Evolutionary conservation across 768 basidiomycete species (phyloP).

Genomic region (Favolaschia claudopus): DNA sequence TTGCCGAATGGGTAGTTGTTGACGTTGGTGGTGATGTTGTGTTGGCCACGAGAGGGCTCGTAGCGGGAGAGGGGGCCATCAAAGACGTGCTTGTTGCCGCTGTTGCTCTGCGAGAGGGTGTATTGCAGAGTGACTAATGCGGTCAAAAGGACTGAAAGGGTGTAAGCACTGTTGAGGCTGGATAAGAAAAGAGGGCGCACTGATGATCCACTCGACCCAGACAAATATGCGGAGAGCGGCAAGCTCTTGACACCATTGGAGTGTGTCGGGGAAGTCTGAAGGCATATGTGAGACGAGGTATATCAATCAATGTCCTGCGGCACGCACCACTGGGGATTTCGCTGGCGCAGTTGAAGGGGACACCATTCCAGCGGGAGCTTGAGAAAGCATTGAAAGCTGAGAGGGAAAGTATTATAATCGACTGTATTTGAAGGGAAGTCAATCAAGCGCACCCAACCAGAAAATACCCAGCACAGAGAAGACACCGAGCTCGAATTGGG

Average conservation of each 20-base stretch:
- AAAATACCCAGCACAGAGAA: constrained; percentile 55
- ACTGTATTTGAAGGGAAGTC: neutral
- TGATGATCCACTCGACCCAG: constrained; percentile 63
- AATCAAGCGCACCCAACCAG: constrained; percentile 56
- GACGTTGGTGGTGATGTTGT: constrained; percentile 3
- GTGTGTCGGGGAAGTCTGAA: constrained; percentile 51
- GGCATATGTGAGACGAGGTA: neutral
- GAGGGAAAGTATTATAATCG: neutral
- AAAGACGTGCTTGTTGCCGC: constrained; percentile 62
- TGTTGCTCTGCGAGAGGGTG: constrained; percentile 48
- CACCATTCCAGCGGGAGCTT: constrained; percentile 59
- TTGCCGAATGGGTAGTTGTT: neutral
- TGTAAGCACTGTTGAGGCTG: neutral
- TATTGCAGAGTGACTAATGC: constrained; percentile 52
- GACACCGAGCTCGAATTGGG: constrained; percentile 56
- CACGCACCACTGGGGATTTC: constrained; percentile 55
- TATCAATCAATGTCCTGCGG: neutral
- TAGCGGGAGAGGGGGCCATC: constrained; percentile 59
- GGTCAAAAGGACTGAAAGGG: constrained; percentile 49
- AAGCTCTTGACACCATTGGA: constrained; percentile 61
- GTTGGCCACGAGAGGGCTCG: constrained; percentile 37
- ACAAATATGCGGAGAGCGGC: constrained; percentile 64
- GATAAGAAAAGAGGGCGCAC: constrained; percentile 42
- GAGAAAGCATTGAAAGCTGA: constrained; percentile 68
- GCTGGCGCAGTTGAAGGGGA: constrained; percentile 57